These are phyloP conservation scores for Entophlyctis luteolus DNA, from an alignment of 192 early-diverging fungal genomes.

Conservation along the genomic window DNA sequence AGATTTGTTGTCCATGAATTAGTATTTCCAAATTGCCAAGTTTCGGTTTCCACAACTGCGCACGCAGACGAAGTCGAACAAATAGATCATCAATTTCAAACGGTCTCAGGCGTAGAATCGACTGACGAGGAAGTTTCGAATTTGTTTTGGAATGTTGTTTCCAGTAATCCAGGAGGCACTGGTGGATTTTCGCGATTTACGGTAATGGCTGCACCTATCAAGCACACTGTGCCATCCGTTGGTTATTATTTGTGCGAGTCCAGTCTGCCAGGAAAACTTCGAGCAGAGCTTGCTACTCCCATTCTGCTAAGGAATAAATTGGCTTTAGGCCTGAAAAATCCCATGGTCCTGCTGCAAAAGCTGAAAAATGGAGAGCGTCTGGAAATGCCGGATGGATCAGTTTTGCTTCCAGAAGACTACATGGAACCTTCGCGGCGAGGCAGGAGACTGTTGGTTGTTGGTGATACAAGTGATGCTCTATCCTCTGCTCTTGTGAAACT, in stretches of 20 bases:
- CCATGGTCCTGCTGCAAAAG: slow-evolving; percentile 42
- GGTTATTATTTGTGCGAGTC: slow-evolving; percentile 49
- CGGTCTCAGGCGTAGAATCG: too few relatives aligned
- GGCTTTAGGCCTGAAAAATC: slow-evolving; percentile 43
- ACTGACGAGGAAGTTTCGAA: too few relatives aligned
- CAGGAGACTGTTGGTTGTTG: slow-evolving; percentile 47
- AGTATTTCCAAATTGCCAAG: neutral
- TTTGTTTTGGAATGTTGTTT: slow-evolving; percentile 6
- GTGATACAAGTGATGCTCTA: slow-evolving; percentile 49
- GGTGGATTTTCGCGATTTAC: slow-evolving; percentile 11
- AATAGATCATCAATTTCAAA: too few relatives aligned
- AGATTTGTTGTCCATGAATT: slow-evolving; percentile 50
- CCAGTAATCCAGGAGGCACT: neutral
- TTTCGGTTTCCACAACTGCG: neutral
- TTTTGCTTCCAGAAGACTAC: slow-evolving; percentile 26
- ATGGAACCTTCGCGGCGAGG: slow-evolving; percentile 36
- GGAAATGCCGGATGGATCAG: slow-evolving; percentile 44
- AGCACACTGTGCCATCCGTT: slow-evolving; percentile 50
- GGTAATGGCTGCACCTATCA: slow-evolving; percentile 42
- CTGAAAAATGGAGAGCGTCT: slow-evolving; percentile 41
- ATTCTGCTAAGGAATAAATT: slow-evolving; percentile 33
- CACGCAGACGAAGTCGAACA: too few relatives aligned
- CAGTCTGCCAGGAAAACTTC: slow-evolving; percentile 36
- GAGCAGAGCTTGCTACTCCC: slow-evolving; percentile 38
- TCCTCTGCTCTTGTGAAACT: neutral